Base-by-base conservation (phyloP, 106 monocot genomes). In the Acorus gramineus region DNA sequence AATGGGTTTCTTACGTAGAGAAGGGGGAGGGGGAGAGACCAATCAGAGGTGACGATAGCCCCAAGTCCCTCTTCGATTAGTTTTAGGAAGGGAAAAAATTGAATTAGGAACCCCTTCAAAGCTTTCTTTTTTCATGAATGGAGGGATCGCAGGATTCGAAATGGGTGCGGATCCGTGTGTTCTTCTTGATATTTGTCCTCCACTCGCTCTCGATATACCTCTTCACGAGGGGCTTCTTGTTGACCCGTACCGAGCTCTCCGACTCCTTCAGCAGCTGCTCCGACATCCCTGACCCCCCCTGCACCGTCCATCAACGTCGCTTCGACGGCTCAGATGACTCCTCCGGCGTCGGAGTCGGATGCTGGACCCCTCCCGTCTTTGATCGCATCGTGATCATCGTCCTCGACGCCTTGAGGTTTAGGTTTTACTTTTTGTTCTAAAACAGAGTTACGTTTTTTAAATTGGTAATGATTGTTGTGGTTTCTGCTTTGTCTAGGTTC, bases 201-300 rank as follows among this genome's bases (percentile, higher is more conserved):
- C 90, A 95, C 77, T 54, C 69, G 59, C 42, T 76, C 47, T 84
- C 79, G 44, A 59, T 95, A 58, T 90, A 69, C 67, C 82, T 95
- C 69, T 95, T 90, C 82, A 95, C 94, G 64, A 76, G 89, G 4
- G 94, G 94, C 9, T 94, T 94, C 80, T 90, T 94, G 68, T 90
- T 94, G 68, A 84, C 94, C 8, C 81, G 94, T 61, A 95, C 94
- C 13, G 94, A 95, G 86, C 94, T 95, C 63, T 72, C 85, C 28
- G 28, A 28, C 60, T 68, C 78, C 66, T 82, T 57, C 74, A 82
- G 82, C 73, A 59, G 56, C 49, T 88, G 89, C 78, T 71, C 80
- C 55, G 93, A 93, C 71, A 8, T 70, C 58, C 9, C 52, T 55
- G 62, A 43, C 14, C 71, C 78, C 47, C 81, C 77, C 6, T 81